Percentiles rank a stretch among this genome's conserved stretches.
Conservation (phyloP, 1,139 yeast species). For the Candida albicans region DNA sequence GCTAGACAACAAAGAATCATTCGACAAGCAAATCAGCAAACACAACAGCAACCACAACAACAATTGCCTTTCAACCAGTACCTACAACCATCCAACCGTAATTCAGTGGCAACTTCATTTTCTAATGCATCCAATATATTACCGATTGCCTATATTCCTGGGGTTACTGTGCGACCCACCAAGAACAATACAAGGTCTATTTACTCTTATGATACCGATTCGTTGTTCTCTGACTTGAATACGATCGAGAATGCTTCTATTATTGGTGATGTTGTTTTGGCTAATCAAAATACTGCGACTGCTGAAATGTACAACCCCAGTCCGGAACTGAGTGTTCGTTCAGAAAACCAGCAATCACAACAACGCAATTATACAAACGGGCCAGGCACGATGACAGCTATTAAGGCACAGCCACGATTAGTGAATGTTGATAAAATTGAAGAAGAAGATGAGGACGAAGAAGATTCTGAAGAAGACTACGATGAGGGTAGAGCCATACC, state of each 20-base stretch:
- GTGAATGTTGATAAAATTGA: conserved; percentile 54
- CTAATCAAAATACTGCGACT: conserved; percentile 21
- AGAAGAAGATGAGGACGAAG: conserved; percentile 30
- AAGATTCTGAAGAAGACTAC: conserved; percentile 22
- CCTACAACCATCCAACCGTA: conserved; percentile 25
- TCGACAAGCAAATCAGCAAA: conserved; percentile 14
- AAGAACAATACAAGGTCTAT: conserved; percentile 47
- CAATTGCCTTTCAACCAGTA: conserved; percentile 16
- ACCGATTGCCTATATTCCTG: conserved; percentile 95
- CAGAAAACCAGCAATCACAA: background rate
- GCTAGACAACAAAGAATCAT: conserved; percentile 25
- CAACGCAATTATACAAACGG: background rate
- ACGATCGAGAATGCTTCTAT: conserved; percentile 57
- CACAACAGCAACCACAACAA: conserved; percentile 15
- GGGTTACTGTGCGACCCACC: conserved; percentile 71
- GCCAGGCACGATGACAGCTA: conserved; percentile 58
- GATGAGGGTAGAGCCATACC: background rate
- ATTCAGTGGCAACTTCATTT: conserved; percentile 59
- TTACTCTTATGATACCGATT: conserved; percentile 51
- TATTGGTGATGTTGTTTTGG: conserved; percentile 47
- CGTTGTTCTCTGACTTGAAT: conserved; percentile 51
- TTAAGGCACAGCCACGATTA: conserved; percentile 66
- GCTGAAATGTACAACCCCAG: background rate
- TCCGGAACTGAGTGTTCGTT: background rate
- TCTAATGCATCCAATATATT: conserved; percentile 81